Conservation (phyloP, 495 filamentous ascomycete genomes). For the Aspergillus nanangensis region DNA sequence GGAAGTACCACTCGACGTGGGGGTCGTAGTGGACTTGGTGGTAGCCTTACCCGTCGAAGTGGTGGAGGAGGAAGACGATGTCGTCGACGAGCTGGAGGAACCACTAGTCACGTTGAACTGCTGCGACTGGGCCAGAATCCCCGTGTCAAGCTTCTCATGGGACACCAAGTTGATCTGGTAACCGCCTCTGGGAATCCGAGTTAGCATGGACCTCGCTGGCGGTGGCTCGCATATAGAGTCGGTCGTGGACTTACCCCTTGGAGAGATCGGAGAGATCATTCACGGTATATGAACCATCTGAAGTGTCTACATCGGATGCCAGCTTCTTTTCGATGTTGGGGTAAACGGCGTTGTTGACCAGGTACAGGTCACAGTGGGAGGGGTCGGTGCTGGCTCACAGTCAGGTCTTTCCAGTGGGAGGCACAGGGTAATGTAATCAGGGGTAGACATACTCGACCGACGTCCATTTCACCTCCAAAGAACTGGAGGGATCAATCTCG, state of each 20-base stretch:
- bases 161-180: conserved; percentile 40
- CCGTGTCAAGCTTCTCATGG: conserved; percentile 23
- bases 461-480: conserved; percentile 33
- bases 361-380: conserved; percentile 28
- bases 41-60: conserved; percentile 12
- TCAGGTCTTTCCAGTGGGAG: background rate
- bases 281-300: conserved; percentile 31
- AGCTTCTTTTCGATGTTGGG: conserved; percentile 42
- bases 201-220: conserved; percentile 2
- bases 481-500: conserved; percentile 21
- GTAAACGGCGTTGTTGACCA: conserved; percentile 37
- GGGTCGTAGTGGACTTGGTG: conserved; percentile 6
- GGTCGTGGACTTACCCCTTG: conserved; percentile 21
- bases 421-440: background rate
- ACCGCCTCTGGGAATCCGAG: conserved; percentile 15
- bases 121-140: conserved; percentile 38
- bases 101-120: conserved; percentile 33
- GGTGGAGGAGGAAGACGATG: conserved; percentile 9
- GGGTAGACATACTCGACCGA: conserved; percentile 25
- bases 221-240: background rate
- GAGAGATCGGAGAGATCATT: conserved; percentile 16
- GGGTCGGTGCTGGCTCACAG: conserved; percentile 27
- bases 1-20: conserved; percentile 6
- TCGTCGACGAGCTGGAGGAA: conserved; percentile 11
- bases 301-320: conserved; percentile 30